Evolutionary conservation across 345 rosid species (phyloP).

Genomic region (Bruguiera sexangula): DNA sequence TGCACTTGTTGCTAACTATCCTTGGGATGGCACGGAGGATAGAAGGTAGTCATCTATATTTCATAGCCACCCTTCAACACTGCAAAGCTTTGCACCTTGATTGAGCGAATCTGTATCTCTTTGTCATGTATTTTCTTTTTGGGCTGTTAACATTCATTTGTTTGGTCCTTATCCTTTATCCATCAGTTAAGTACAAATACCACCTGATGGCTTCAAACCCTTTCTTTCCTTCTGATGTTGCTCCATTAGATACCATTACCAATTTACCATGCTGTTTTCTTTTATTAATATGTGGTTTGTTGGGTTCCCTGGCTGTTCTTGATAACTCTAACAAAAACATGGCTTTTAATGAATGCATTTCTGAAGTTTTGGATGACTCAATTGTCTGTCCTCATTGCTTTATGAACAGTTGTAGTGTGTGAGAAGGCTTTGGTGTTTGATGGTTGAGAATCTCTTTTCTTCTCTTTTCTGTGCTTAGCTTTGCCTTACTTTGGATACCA

Average conservation of each 20-base stretch:
- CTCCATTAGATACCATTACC: conserved; percentile 1
- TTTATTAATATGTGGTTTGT: background rate
- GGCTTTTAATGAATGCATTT: background rate
- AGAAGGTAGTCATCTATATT: conserved; percentile 42
- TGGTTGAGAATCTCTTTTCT: conserved; percentile 7
- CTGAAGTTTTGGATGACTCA: background rate
- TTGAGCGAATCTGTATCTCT: background rate
- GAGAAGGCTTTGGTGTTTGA: conserved; percentile 1
- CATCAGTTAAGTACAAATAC: background rate
- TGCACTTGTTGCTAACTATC: conserved; percentile 94
- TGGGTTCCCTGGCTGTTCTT: background rate
- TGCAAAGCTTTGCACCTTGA: too few species aligned
- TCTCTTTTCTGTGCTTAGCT: conserved; percentile 1
- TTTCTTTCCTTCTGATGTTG: background rate
- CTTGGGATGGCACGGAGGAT: conserved; percentile 92
- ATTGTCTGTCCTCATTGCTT: background rate
- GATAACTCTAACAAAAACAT: background rate
- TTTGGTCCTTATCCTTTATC: background rate
- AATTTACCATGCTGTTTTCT: conserved; percentile 11
- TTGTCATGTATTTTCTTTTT: background rate
- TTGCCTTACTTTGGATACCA: conserved; percentile 11
- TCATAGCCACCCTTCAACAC: too few species aligned
- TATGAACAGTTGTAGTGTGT: background rate
- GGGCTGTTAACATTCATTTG: background rate
- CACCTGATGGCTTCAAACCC: background rate